Evolutionary conservation across 2,329 filamentous ascomycete species (phyloP).

Genomic region (Aspergillus novoparasiticus): DNA sequence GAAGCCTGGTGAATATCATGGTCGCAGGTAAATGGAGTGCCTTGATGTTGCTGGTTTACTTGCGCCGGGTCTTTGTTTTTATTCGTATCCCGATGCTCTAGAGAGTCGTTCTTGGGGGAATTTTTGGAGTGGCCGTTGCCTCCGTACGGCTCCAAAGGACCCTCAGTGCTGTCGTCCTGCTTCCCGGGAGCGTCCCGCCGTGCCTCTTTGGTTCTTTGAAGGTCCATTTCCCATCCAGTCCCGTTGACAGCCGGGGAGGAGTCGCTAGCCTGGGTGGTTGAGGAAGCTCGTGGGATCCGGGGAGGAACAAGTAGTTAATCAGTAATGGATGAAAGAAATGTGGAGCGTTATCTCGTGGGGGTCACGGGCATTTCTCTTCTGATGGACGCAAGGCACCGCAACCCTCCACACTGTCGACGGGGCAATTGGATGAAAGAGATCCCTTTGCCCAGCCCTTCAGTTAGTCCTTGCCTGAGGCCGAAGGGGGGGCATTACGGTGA

Average conservation of each 20-base stretch:
- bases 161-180: slow-evolving; percentile 41
- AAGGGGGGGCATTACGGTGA: slow-evolving; percentile 19
- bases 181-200: slow-evolving; percentile 33
- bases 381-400: slow-evolving; percentile 27
- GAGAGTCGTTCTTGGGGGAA: slow-evolving; percentile 40
- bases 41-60: slow-evolving; percentile 21
- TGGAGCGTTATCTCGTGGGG: slow-evolving; percentile 16
- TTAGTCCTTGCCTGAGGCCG: slow-evolving; percentile 25
- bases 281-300: slow-evolving; percentile 3
- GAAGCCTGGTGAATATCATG: slow-evolving; percentile 16
- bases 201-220: slow-evolving; percentile 45
- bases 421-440: slow-evolving; percentile 17
- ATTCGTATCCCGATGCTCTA: slow-evolving; percentile 30
- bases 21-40: slow-evolving; percentile 13
- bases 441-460: slow-evolving; percentile 23
- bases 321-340: slow-evolving; percentile 5
- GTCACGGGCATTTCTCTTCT: slow-evolving; percentile 25
- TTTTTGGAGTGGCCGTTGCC: slow-evolving; percentile 36
- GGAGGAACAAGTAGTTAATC: background rate
- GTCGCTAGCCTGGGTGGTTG: background rate
- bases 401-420: slow-evolving; percentile 21
- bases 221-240: slow-evolving; percentile 37
- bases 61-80: slow-evolving; percentile 24
- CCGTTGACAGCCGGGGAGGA: background rate
- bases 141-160: slow-evolving; percentile 38